Base-by-base conservation (phyloP, 495 filamentous ascomycete genomes). In the Hamigera avellanea region DNA sequence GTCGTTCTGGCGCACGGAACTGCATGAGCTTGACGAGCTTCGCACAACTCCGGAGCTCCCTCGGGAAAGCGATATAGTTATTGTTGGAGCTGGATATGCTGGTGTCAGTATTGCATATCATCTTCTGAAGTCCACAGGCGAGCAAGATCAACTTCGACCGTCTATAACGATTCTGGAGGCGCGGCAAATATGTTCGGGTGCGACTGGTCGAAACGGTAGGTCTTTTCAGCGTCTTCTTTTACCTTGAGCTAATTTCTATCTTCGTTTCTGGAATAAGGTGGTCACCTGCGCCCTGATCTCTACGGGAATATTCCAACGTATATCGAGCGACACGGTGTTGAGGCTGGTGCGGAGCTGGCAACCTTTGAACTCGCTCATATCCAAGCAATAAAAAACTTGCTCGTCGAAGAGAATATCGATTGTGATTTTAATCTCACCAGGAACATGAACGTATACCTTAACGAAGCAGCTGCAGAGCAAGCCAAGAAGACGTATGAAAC, bases 11-110 rank as follows among this genome's bases (percentile, higher is more conserved):
- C 80, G 82, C 52, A 45, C 30, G 33, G 38, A 56, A 10, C 67
- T 66, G 8, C 64, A 75, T 32, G 53, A 57, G 8, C 56, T 83
- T 12, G 58, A 73, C 29, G 62, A 74, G 40, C 46, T 68, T 42
- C 66, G 70, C 23, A 66, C 65, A 19, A 61, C 54, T 28, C 41
- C 49, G 15, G 47, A 57, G 8, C 61, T 80, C 15, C 77, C 71
- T 7, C 29, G 39, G 0, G 50, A 55, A 1, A 70, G 64, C 23
- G 75, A 83, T 37, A 66, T 70, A n/a, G 66, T 84, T 12, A 75
- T 85, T 25, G 70, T 85, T 35, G 81, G 81, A 19, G 76, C 73
- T 33, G 81, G 81, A 3, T 82, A 82, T 41, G 80, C 75, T 6
- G 81, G 81, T 12, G 64, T 75, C 0, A 57, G 66, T 6, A 61